Evolutionary conservation across 352 stramenopile genomes (phyloP), one percentile per base, ranked within the genome.

Genomic region (Thalassiosira sp.): DNA sequence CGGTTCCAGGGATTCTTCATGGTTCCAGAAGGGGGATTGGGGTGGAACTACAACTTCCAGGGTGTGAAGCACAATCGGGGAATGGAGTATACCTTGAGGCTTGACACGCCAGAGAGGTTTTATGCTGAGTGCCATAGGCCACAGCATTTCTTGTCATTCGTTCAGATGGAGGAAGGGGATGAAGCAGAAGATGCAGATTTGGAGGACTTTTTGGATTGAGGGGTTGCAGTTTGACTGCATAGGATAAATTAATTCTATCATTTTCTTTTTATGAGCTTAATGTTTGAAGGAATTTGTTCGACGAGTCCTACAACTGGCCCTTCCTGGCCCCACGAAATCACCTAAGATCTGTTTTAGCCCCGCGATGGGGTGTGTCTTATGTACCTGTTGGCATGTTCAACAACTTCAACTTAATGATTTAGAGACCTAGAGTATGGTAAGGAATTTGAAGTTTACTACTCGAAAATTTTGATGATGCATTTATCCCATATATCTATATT

Each of bases 41-140:
- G 85, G 22, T 99, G 97, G 97, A 99, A 99, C 87, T 99, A 99
- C 89, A 99, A 99, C 80, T 99, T 99, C 78, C 98, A 98, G 92
- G 97, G 97, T 60, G 96, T 99, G 45, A 99, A 98, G 81, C 96
- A 98, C 90, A 98, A 95, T 57, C 93, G 90, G 18, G 93, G 90
- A 37, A 99, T 99, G 96, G 96, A 98, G 73, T 99, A 99, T 80
- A 89, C 94, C 72, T 85, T 99, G 35, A 98, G 97, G 76, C 92
- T 99, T 35, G 97, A 97, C 73, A 97, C 97, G 77, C 97, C 97
- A n/a, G 97, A 98, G 81, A 95, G 95, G 37, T 99, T 99, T 79
- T 99, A 99, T 88, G 93, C 98, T 72, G 97, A 99, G 82, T 94
- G 97, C 68, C 97, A 99, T 76, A 94, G 97, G 65, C 97, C 98